Evolutionary conservation across 2,329 filamentous ascomycete species (phyloP), one percentile per base, ranked within the genome.

Genomic region (Fusarium cyanostomum): DNA sequence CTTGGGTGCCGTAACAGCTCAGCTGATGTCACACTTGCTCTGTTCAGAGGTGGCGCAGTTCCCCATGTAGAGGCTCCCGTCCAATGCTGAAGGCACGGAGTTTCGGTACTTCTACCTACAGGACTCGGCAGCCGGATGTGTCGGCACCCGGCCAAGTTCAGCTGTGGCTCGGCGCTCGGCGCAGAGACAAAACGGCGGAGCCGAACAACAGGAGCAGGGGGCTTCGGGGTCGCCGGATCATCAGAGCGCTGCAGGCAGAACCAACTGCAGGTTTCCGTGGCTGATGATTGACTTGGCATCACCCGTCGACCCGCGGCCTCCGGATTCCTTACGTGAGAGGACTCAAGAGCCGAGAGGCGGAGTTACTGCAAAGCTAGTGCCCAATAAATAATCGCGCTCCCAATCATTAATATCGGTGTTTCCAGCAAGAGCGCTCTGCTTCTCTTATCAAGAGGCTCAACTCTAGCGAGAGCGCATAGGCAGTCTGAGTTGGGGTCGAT

Each of bases 91-190:
- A 56, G 18, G 34, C 44, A 45, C 46, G 59, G 58, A 26, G 18
- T 42, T 38, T 66, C 62, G 58, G 62, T 53, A 52, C 28, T 59
- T 15, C 37, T 35, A 53, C 10, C 5, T 21, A 21, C 21, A 21
- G 21, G n/a, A 66, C 59, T 66, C 67, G 63, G 63, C 63, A 34
- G 31, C 48, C 63, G 63, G 63, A 64, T 64, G 55, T 48, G 56
- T 64, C 63, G 63, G 63, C 59, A 61, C 27, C 10, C n/a, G 27
- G 13, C 16, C 46, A 34, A 52, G 27, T 30, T 16, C 37, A 46
- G 13, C 31, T 62, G 58, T 62, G 52, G 52, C 59, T 62, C 44
- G 48, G 52, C 35, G 11, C 37, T 59, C 26, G 49, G 53, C 50
- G 34, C 41, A 38, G 42, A 2, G 30, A 30, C 28, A 34, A 30